These are phyloP conservation scores for Tuber indicum DNA, from an alignment of 495 filamentous ascomycete species.

Conservation along the genomic window DNA sequence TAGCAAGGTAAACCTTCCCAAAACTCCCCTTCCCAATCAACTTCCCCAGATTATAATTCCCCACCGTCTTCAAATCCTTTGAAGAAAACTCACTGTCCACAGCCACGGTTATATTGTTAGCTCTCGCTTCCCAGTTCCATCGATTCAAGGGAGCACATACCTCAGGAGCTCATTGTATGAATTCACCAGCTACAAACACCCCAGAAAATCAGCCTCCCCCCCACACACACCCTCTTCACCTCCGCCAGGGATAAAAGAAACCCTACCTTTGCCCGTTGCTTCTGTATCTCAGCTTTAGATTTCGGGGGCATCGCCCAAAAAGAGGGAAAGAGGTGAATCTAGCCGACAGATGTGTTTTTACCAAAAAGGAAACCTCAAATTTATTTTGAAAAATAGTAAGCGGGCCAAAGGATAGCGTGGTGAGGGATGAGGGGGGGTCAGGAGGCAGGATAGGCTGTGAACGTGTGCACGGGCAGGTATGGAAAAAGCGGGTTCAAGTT, in stretches of 20 bases:
- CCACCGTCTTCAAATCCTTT: conserved; percentile 80
- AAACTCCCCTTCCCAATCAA: conserved; percentile 97
- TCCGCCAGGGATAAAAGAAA: conserved; percentile 5
- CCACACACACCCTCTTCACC: conserved; percentile 22
- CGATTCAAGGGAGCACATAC: conserved; percentile 51
- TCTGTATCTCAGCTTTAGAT: conserved; percentile 79
- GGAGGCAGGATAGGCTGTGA: not conserved
- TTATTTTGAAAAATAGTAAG: not conserved
- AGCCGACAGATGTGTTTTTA: not conserved
- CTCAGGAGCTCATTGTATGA: conserved; percentile 94
- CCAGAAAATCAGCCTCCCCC: conserved; percentile 9
- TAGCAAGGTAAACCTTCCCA: conserved; percentile 94
- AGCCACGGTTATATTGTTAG: conserved; percentile 20
- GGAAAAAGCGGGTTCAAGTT: not conserved
- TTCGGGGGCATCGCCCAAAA: conserved; percentile 45
- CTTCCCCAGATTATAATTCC: conserved; percentile 85
- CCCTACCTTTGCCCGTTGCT: conserved; percentile 86
- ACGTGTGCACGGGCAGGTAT: not conserved
- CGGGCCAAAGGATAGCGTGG: conserved; percentile 14
- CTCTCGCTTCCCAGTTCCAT: conserved; percentile 16
- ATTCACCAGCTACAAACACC: conserved; percentile 68
- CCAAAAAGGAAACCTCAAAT: conserved; percentile 3
- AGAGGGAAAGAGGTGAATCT: conserved; percentile 14
- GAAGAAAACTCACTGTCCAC: conserved; percentile 79
- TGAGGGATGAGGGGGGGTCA: conserved; percentile 6